phyloP scores from a whole-genome alignment of 345 rosid genomes.

The Aquilaria yunnanensis region DNA sequence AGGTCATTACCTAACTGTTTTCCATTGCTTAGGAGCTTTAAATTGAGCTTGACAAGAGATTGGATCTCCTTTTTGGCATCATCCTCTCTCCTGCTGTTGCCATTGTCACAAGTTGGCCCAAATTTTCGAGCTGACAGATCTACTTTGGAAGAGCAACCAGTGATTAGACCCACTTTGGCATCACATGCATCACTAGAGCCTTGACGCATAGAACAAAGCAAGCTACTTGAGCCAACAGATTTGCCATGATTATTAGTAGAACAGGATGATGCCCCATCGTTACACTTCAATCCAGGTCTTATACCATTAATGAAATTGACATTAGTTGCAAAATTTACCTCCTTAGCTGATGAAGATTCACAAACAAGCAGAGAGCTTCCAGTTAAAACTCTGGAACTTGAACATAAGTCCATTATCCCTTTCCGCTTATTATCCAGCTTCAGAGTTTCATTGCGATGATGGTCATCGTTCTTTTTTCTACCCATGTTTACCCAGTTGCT shows the following conservation, averaged over 20 bases:
- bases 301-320: not conserved
- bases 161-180: slow-evolving; percentile 1
- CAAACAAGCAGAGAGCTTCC: slow-evolving; percentile 5
- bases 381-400: slow-evolving; percentile 5
- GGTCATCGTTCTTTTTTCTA: slow-evolving; percentile 6
- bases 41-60: slow-evolving; percentile 51
- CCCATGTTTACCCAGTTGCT: slow-evolving; percentile 3
- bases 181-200: slow-evolving; percentile 12
- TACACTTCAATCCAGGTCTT: slow-evolving; percentile 1
- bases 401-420: not conserved
- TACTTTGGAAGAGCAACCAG: slow-evolving; percentile 6
- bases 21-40: slow-evolving; percentile 38
- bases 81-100: slow-evolving; percentile 14
- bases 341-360: slow-evolving; percentile 6
- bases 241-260: slow-evolving; percentile 5
- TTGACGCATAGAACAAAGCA: slow-evolving; percentile 6
- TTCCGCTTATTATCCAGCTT: slow-evolving; percentile 13
- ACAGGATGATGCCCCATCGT: slow-evolving; percentile 4
- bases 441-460: slow-evolving; percentile 5
- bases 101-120: not conserved
- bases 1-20: slow-evolving; percentile 37
- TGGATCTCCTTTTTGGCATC: slow-evolving; percentile 43
- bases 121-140: slow-evolving; percentile 7
- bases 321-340: slow-evolving; percentile 8
- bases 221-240: slow-evolving; percentile 6